Base-by-base conservation (phyloP, 768 basidiomycete genomes). In the Suillus brevipes region DNA sequence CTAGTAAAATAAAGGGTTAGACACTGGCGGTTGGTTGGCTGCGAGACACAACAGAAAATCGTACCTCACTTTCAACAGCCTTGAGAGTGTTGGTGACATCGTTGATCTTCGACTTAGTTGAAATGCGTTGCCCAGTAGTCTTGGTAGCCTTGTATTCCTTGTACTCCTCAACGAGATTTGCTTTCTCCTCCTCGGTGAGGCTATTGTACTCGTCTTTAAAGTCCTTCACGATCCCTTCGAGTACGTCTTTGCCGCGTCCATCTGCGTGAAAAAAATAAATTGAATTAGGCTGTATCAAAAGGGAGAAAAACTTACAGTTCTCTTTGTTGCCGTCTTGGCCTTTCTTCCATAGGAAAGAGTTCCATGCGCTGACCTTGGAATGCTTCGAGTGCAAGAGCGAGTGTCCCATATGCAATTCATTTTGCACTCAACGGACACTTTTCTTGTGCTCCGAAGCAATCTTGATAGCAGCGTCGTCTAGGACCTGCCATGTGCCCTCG, bases 101-200 rank as follows among this genome's bases (percentile, higher is more conserved):
- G 10, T 67, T 67, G 18, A 67, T 57, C 45, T 65, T 64, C 5
- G 60, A 67, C 43, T 65, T 64, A 14, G 61, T 18, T 7, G 61
- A 37, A 38, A 62, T 58, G 34, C n/a, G 47, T 14, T 37, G 37
- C 12, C 62, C 55, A 12, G 47, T 42, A 4, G 59, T 34, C 40
- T 61, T 53, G 4, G 2, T 28, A 10, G 13, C 57, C 34, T 50
- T 63, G 36, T 59, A 9, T 16, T 59, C 28, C 10, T 37, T 14
- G 25, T 38, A 63, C 38, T 63, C 62, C 5, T 25, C 16, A 6
- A 55, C 9, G 18, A 63, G 49, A 16, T 7, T n/a, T 5, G 36
- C 20, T 8, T 45, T 64, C 42, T 64, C 45, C 10, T n/a, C 34
- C 12, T 34, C 6, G 7, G 31, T 42, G 16, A 64, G 58, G 9